Evolutionary conservation across 148 eudicot species (phyloP), one percentile per base, ranked within the genome.

Genomic region (Diospyros lotus): DNA sequence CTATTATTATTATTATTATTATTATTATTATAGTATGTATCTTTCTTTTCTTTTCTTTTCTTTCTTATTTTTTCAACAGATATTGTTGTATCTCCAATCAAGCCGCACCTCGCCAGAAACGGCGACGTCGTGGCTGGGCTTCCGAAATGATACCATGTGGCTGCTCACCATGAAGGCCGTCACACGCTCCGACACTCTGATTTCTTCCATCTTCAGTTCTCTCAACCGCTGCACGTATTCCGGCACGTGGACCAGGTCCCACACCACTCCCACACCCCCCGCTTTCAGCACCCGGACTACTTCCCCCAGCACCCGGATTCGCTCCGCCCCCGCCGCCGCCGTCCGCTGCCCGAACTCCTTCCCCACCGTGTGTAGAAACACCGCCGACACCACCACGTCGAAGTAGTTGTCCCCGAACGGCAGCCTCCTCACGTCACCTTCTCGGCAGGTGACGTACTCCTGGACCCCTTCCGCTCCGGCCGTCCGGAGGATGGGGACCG

Each of bases 391-490:
- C 77, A 94, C 98, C 77, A 90, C 96, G 83, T 94, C 98, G 78
- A 94, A 94, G 82, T 89, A 92, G 64, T 89, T 80, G 71, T 92
- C 97, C 8, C 76, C 52, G 66, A 94, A 94, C 39, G 98, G 98
- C 3, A 94, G 86, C 44, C 85, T 74, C 40, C 92, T 71, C 0
- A 90, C 96, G 80, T 94, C 98, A 0, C 97, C 98, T 28, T 90
- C 89, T 38, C 98, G 76, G 72, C 95, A 91, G 3, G 98, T 94
- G 77, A 94, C 98, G 76, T 94, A 92, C 71, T 94, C 97, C 82
- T 94, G 97, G 9, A 94, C 97, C 6, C 98, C 98, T 65, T 94
- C 97, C 3, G 82, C 50, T 2, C 82, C 80, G 0, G 98, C 98
- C 0, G 93, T 91, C 6, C 86, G 59, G 6, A 94, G 84, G 0